Evolutionary conservation across 2,329 filamentous ascomycete genomes (phyloP).

Genomic region (Fusarium tupiense): DNA sequence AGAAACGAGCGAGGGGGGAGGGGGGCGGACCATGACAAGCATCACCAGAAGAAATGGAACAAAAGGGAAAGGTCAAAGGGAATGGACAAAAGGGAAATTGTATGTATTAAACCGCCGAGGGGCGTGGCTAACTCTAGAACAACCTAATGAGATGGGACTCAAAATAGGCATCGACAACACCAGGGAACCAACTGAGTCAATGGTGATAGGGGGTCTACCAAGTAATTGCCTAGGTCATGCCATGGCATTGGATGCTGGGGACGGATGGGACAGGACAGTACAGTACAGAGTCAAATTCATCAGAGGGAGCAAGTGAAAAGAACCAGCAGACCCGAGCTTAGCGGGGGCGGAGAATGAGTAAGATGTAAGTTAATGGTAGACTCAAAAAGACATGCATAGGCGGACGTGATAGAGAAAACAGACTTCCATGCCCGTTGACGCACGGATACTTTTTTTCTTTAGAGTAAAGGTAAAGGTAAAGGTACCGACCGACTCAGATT

Average conservation of each 20-base stretch:
- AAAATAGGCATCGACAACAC: conserved; percentile 24
- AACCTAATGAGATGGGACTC: conserved; percentile 4
- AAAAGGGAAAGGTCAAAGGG: conserved; percentile 29
- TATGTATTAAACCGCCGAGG: conserved; percentile 39
- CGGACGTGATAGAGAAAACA: conserved; percentile 36
- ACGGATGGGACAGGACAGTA: conserved; percentile 2
- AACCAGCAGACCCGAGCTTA: conserved; percentile 30
- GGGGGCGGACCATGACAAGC: conserved; percentile 31
- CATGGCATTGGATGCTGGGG: not conserved
- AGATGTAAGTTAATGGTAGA: conserved; percentile 17
- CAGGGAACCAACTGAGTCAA: conserved; percentile 11
- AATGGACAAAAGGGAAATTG: conserved; percentile 40
- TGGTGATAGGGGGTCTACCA: conserved; percentile 34
- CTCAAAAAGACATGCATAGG: conserved; percentile 27
- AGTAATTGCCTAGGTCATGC: conserved; percentile 25
- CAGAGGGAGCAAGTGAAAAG: conserved; percentile 16
- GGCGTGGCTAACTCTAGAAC: conserved; percentile 26
- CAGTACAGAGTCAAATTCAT: conserved; percentile 19
- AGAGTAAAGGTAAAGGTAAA: conserved; percentile 24
- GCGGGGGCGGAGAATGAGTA: conserved; percentile 20
- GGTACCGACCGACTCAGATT: conserved; percentile 38
- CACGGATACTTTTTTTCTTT: conserved; percentile 24
- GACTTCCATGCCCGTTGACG: conserved; percentile 11
- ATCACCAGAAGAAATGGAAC: conserved; percentile 40
- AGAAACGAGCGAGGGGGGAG: conserved; percentile 30